These are phyloP conservation scores for Podaxis sp. DNA, from an alignment of 768 basidiomycete species.

Conservation along the genomic window DNA sequence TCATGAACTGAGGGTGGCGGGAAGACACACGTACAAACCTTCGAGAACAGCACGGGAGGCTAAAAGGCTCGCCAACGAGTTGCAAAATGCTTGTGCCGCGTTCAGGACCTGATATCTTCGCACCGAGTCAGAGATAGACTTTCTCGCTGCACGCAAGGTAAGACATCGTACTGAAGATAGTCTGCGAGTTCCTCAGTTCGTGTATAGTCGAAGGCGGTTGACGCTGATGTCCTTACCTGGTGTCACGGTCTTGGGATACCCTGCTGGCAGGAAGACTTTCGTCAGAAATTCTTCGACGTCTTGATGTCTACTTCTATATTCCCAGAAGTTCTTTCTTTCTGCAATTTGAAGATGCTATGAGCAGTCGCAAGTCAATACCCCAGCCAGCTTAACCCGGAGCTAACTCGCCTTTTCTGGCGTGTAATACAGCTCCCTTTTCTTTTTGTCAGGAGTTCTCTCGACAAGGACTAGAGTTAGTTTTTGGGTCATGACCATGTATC, in stretches of 20 bases:
- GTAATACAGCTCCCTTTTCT: not conserved
- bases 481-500: not conserved
- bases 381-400: not conserved
- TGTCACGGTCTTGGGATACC: conserved; percentile 17
- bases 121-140: conserved; percentile 1
- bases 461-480: not conserved
- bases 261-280: conserved; percentile 16
- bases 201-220: too few species aligned
- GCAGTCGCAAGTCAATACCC: not conserved
- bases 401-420: conserved; percentile 2
- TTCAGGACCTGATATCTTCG: conserved; percentile 67
- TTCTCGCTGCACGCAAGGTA: not conserved
- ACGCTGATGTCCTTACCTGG: conserved; percentile 9
- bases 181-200: conserved; percentile 31
- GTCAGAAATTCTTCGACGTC: conserved; percentile 1
- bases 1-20: not conserved
- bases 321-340: not conserved
- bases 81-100: conserved; percentile 68
- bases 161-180: conserved; percentile 46
- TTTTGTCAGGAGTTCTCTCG: not conserved
- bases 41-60: conserved; percentile 68
- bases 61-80: conserved; percentile 58
- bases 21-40: conserved; percentile 35
- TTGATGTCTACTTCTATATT: not conserved
- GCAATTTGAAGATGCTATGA: not conserved